Base-by-base conservation (phyloP, 163 green algal genomes). In the Trebouxia gelatinosa region DNA sequence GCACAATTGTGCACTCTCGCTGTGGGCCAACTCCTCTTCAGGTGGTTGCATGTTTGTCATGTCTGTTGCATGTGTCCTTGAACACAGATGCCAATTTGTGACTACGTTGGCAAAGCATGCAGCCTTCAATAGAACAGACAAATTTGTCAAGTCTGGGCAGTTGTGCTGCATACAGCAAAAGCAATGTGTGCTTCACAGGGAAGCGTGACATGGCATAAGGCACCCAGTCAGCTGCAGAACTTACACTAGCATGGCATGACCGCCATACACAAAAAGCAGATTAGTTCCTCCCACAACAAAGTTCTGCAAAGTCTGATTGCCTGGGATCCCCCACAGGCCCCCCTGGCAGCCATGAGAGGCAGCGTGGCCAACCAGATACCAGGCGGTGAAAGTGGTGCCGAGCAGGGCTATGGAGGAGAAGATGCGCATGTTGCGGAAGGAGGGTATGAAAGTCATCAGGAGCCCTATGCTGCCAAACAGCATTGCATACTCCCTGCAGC, bases 361-460 rank as follows among this genome's bases (percentile, higher is more conserved):
- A 11, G 64, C 64, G 0, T 72, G 23, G 34, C 35, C 17, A 7
- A 72, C 64, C 64, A 72, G 50, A 29, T 61, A 76, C 68, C 68
- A 76, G 4, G 40, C 46, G 19, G 68, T 76, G 68, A 62, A 76
- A 28, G 40, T 76, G 2, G 68, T 76, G 13, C 68, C 68, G 40
- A 76, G n/a, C 9, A 76, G 61, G 40, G 68, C 68, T 43, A 76
- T 46, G n/a, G 62, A 62, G n/a, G 68, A 76, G 40, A 76, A 61
- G 68, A 76, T 76, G 68, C 68, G 68, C 68, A 76, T 76, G 40
- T 76, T 76, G 68, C 68, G 68, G 68, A 76, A 76, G 28, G 40
- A 64, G 13, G 68, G 68, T 29, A 76, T 61, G 46, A 76, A 76
- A 28, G 40, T 62, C 0, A 38, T 61, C 28, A 38, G 9, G 40